Percentiles rank a stretch among this genome's conserved stretches.
Evolutionary conservation across 768 basidiomycete genomes (phyloP).

Genomic region (Hericium alpestre): DNA sequence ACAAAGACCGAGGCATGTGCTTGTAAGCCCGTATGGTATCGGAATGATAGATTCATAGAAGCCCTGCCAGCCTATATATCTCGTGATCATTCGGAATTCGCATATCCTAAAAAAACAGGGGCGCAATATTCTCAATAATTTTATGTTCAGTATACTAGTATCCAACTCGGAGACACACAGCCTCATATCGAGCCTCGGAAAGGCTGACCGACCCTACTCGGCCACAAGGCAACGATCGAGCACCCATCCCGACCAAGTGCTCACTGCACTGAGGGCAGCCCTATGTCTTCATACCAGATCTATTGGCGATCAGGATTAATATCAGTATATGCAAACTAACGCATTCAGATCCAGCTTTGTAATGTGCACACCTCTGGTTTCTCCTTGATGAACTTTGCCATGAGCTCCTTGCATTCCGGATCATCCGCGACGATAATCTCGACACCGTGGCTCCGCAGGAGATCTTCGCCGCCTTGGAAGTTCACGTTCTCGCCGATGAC

Average conservation of each 20-base stretch:
- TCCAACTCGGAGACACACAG: too few species aligned
- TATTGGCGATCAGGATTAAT: constrained; percentile 15
- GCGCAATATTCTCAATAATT: too few species aligned
- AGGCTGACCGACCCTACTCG: too few species aligned
- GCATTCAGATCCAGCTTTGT: background rate
- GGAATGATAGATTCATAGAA: too few species aligned
- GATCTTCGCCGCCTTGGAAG: constrained; percentile 42
- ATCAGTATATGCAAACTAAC: background rate
- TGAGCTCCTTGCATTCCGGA: constrained; percentile 40
- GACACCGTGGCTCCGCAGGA: constrained; percentile 41
- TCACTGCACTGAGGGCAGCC: constrained; percentile 20
- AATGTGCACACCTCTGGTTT: constrained; percentile 37
- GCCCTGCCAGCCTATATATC: too few species aligned
- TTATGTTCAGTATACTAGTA: too few species aligned
- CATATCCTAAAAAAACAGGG: too few species aligned
- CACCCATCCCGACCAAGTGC: too few species aligned
- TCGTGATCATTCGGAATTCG: too few species aligned
- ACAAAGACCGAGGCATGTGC: too few species aligned
- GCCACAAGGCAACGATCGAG: background rate
- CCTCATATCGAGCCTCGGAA: too few species aligned
- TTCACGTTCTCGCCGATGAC: constrained; percentile 56
- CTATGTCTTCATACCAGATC: constrained; percentile 58
- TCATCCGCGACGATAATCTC: constrained; percentile 33
- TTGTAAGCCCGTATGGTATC: too few species aligned
- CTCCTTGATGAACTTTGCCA: constrained; percentile 45